A percentile compares a stretch with the other conserved stretches of the same genome.
Conservation (phyloP, 768 basidiomycete genomes). For the Pleurotus sapidus region DNA sequence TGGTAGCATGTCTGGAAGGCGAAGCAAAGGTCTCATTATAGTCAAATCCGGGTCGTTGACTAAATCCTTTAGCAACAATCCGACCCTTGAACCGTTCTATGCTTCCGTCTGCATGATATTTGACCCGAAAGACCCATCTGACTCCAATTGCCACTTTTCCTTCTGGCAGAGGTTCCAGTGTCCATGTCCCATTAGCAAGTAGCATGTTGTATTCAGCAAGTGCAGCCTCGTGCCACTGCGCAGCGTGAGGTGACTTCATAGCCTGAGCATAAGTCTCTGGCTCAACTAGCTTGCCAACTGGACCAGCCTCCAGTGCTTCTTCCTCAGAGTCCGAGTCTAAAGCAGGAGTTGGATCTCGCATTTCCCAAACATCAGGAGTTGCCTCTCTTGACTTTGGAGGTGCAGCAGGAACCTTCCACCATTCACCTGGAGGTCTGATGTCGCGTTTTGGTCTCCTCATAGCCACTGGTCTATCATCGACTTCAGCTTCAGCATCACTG, state of each 20-base stretch:
- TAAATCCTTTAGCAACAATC: slow-evolving; percentile 23
- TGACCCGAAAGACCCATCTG: no score
- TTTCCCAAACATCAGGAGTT: no score
- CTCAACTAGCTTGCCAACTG: no score
- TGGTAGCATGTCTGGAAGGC: slow-evolving; percentile 14
- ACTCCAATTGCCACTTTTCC: no score
- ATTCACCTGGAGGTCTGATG: slow-evolving; percentile 18
- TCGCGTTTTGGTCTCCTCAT: slow-evolving; percentile 27
- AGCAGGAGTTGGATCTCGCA: no score
- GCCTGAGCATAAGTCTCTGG: no score
- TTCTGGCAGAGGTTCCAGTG: slow-evolving; percentile 14
- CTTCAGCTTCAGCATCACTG: no score
- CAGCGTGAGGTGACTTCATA: no score
- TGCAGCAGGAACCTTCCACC: slow-evolving; percentile 19
- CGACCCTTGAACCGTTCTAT: no score
- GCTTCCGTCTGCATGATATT: no score
- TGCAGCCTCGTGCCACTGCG: no score
- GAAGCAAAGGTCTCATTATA: slow-evolving; percentile 34
- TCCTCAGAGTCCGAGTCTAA: slow-evolving; percentile 20
- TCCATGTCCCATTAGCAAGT: slow-evolving; percentile 20
- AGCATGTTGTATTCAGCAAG: no score
- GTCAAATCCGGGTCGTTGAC: slow-evolving; percentile 35
- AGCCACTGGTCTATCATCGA: slow-evolving; percentile 10
- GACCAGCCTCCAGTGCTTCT: background rate
- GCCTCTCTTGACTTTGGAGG: slow-evolving; percentile 18